These are phyloP conservation scores for Oryza punctata DNA, from an alignment of 176 grass and related monocot genomes.

Conservation along the genomic window DNA sequence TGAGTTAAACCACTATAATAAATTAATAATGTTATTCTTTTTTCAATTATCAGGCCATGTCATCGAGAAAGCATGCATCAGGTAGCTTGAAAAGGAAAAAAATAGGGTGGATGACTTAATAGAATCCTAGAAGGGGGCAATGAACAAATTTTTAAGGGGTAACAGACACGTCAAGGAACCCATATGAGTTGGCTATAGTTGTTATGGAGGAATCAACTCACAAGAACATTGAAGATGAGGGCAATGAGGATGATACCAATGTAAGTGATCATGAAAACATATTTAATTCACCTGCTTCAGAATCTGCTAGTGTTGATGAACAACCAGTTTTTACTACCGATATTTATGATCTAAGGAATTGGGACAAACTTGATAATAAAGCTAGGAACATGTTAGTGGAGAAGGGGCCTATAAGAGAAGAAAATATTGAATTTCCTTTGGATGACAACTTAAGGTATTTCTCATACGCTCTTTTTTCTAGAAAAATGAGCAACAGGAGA, in stretches of 20 bases:
- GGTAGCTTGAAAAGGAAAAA: no score
- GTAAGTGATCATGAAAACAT: neutral
- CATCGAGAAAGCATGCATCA: no score
- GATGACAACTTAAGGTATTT: neutral
- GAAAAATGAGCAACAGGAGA: neutral
- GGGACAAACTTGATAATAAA: slow-evolving; percentile 1
- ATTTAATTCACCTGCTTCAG: neutral
- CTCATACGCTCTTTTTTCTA: neutral
- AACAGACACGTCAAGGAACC: no score
- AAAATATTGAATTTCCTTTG: neutral
- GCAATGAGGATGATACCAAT: neutral
- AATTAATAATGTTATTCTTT: no score
- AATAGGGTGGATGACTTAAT: no score
- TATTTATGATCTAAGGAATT: neutral
- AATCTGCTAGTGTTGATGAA: neutral
- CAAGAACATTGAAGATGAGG: no score
- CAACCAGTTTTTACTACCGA: neutral
- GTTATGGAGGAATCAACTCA: no score
- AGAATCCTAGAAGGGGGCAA: no score
- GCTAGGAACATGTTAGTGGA: neutral
- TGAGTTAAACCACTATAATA: no score
- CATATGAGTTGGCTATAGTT: no score
- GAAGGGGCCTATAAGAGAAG: slow-evolving; percentile 2
- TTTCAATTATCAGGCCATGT: no score
- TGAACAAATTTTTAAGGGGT: no score